These are phyloP conservation scores for Buddleja alternifolia DNA, from an alignment of 257 asterid species.

Conservation along the genomic window DNA sequence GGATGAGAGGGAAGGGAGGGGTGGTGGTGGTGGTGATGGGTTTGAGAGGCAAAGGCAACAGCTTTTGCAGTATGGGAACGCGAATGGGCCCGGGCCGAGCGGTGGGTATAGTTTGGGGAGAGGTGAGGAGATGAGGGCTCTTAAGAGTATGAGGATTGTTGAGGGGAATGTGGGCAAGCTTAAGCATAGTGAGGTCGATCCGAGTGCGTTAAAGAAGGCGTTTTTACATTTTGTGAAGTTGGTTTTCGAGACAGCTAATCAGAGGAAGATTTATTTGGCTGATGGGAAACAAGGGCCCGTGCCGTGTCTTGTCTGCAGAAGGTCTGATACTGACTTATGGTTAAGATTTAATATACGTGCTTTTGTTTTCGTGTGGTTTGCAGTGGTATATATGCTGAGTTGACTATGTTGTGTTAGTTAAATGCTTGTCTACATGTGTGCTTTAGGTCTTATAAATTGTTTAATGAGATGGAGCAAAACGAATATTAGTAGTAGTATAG, in stretches of 20 bases:
- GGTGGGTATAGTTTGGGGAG: constrained; percentile 42
- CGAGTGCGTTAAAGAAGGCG: constrained; percentile 55
- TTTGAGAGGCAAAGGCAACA: constrained; percentile 90
- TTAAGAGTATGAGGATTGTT: constrained; percentile 52
- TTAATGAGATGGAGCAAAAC: constrained; percentile 2
- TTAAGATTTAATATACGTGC: constrained; percentile 20
- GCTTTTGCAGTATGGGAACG: constrained; percentile 85
- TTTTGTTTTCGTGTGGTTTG: constrained; percentile 16
- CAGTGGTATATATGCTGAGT: background rate
- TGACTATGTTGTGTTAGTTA: background rate
- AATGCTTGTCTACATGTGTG: background rate
- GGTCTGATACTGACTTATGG: constrained; percentile 54
- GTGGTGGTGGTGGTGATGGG: constrained; percentile 65
- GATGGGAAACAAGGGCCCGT: constrained; percentile 80
- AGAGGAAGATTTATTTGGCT: constrained; percentile 66
- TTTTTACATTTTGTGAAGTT: constrained; percentile 72
- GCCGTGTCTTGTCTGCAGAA: constrained; percentile 72
- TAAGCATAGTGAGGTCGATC: constrained; percentile 71
- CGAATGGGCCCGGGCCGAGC: constrained; percentile 57
- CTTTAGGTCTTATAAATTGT: constrained; percentile 3
- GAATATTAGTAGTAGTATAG: background rate
- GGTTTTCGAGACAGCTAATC: constrained; percentile 59
- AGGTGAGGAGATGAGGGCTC: constrained; percentile 58
- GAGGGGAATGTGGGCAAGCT: constrained; percentile 48
- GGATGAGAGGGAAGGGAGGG: constrained; percentile 63